Evolutionary conservation across 2,329 filamentous ascomycete species (phyloP).

Genomic region (Rachicladosporium sp.): DNA sequence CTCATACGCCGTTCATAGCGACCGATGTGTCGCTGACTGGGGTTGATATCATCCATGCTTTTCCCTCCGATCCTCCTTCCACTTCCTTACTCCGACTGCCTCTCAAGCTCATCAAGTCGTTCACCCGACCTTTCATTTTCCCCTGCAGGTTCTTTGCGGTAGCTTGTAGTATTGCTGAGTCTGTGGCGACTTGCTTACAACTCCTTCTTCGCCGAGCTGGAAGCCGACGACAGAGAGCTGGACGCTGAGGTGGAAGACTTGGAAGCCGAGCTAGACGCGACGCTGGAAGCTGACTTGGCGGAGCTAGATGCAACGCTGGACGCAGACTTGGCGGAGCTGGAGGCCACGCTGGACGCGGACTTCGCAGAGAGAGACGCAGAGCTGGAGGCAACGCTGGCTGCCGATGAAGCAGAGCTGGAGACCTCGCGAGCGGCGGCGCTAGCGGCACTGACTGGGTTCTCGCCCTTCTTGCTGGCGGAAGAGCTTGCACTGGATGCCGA

Average conservation of each 20-base stretch:
- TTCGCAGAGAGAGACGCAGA: conserved; percentile 7
- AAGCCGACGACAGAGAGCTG: conserved; percentile 18
- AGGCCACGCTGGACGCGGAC: conserved; percentile 18
- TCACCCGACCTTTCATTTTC: too few species aligned
- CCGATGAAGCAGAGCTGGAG: conserved; percentile 20
- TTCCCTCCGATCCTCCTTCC: too few species aligned
- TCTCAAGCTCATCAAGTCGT: too few species aligned
- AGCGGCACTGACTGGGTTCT: conserved; percentile 15
- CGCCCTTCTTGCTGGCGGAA: conserved; percentile 6
- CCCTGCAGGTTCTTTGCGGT: too few species aligned
- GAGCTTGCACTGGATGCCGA: conserved; percentile 10
- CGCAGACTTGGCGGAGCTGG: conserved; percentile 18
- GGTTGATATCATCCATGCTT: too few species aligned
- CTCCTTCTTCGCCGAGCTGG: conserved; percentile 30
- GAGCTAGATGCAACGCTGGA: conserved; percentile 22
- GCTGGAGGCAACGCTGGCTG: conserved; percentile 19
- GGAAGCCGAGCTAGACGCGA: conserved; percentile 12
- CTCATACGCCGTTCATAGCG: too few species aligned
- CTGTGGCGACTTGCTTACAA: conserved; percentile 23
- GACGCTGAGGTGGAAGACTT: conserved; percentile 18
- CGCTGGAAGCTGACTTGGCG: conserved; percentile 21
- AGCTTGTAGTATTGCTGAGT: background rate
- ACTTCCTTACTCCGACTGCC: too few species aligned
- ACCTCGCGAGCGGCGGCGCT: conserved; percentile 22
- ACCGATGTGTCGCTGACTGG: too few species aligned